Conservation (phyloP, 1,284 basidiomycete genomes). For the Malassezia globosa region DNA sequence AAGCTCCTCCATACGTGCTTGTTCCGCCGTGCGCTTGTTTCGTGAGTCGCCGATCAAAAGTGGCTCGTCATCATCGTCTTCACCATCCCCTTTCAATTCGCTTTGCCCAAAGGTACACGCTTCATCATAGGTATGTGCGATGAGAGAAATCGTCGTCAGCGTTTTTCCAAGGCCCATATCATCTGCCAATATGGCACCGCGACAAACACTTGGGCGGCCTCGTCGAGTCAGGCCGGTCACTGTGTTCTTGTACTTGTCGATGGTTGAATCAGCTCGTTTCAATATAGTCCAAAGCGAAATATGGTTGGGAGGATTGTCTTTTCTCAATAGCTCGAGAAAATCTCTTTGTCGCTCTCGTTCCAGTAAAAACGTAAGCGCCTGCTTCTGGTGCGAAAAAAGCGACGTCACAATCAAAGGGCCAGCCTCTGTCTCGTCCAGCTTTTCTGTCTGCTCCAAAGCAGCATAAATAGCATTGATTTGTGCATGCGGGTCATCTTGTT, state of each 20-base stretch:
- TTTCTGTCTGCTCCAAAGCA: constrained; percentile 71
- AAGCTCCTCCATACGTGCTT: constrained; percentile 29
- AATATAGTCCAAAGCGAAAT: constrained; percentile 66
- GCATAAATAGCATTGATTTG: constrained; percentile 91
- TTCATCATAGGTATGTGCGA: constrained; percentile 68
- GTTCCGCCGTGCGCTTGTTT: constrained; percentile 19
- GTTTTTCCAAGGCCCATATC: constrained; percentile 92
- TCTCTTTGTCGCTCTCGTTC: constrained; percentile 59
- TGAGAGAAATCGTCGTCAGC: constrained; percentile 76
- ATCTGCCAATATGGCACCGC: constrained; percentile 68
- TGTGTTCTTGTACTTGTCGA: constrained; percentile 52
- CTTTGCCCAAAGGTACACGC: constrained; percentile 59
- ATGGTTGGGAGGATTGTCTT: constrained; percentile 3
- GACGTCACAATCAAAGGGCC: constrained; percentile 74
- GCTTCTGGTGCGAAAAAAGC: constrained; percentile 94
- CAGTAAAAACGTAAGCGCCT: constrained; percentile 89
- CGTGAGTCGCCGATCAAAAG: constrained; percentile 13
- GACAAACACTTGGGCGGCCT: constrained; percentile 58
- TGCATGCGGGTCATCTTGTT: constrained; percentile 74
- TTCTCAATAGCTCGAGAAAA: constrained; percentile 23
- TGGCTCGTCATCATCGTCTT: constrained; percentile 15
- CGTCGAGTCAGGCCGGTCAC: constrained; percentile 69
- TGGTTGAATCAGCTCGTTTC: constrained; percentile 15
- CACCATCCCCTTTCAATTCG: not conserved
- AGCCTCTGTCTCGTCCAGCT: constrained; percentile 66